Evolutionary conservation across 2,329 filamentous ascomycete genomes (phyloP).

Genomic region (Meredithiella fracta): DNA sequence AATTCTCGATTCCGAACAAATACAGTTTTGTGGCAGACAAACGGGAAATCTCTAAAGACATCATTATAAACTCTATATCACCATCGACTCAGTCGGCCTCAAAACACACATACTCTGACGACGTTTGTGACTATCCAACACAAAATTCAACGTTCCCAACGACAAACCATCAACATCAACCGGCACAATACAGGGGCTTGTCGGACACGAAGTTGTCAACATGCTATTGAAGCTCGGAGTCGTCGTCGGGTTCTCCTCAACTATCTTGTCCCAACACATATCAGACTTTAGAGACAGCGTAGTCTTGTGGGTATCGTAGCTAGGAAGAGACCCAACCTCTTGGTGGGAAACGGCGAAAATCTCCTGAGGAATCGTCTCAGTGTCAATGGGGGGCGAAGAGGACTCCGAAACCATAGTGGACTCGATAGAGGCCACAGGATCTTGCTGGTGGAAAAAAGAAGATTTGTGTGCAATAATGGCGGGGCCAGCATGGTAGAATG

Average conservation of each 20-base stretch:
- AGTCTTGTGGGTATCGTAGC: neutral
- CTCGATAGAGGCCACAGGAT: neutral
- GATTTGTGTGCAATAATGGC: neutral
- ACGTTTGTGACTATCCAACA: slow-evolving; percentile 4
- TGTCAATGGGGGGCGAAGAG: neutral
- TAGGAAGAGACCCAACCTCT: neutral
- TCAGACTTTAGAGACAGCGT: slow-evolving; percentile 10
- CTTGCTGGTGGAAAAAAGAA: neutral
- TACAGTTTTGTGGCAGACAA: neutral
- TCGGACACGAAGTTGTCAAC: slow-evolving; percentile 9
- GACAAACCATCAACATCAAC: neutral
- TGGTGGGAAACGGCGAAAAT: neutral
- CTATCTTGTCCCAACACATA: slow-evolving; percentile 6
- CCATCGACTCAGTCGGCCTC: neutral
- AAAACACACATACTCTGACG: slow-evolving; percentile 12
- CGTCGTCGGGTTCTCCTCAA: neutral
- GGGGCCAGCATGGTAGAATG: neutral
- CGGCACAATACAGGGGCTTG: slow-evolving; percentile 7
- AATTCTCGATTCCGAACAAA: neutral
- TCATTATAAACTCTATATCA: neutral
- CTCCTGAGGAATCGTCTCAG: neutral
- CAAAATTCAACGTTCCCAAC: neutral
- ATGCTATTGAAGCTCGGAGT: neutral
- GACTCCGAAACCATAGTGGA: neutral
- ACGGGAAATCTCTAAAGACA: neutral